These are phyloP conservation scores for Sporodiniella umbellata DNA, from an alignment of 371 early-diverging fungal species.

Conservation along the genomic window DNA sequence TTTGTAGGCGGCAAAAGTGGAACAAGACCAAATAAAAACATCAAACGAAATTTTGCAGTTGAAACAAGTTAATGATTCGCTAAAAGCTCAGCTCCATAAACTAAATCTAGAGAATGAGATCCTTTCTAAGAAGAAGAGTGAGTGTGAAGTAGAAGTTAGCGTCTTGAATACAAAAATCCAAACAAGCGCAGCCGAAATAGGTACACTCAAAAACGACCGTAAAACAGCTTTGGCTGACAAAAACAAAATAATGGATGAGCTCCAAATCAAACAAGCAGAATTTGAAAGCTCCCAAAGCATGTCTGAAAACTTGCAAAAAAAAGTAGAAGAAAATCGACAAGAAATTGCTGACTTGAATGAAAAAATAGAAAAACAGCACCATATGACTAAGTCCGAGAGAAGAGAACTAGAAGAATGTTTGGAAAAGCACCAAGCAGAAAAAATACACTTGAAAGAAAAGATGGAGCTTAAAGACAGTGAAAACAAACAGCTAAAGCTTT, in stretches of 20 bases:
- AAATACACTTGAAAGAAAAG: slow-evolving; percentile 15
- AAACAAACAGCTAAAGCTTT: background rate
- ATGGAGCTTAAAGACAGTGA: slow-evolving; percentile 12
- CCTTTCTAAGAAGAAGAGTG: slow-evolving; percentile 11
- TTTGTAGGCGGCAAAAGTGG: slow-evolving; percentile 47
- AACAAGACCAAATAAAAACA: slow-evolving; percentile 59
- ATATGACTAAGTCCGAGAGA: slow-evolving; percentile 20
- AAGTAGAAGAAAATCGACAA: slow-evolving; percentile 47
- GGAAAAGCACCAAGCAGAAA: slow-evolving; percentile 30
- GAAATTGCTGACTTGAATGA: slow-evolving; percentile 53
- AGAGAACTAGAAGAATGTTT: slow-evolving; percentile 28
- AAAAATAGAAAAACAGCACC: slow-evolving; percentile 44
- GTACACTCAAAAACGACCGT: slow-evolving; percentile 36
- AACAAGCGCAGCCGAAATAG: slow-evolving; percentile 34
- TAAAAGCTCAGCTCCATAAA: slow-evolving; percentile 8
- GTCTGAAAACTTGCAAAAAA: slow-evolving; percentile 55
- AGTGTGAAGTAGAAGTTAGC: slow-evolving; percentile 25
- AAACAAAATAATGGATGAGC: slow-evolving; percentile 57
- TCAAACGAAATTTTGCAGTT: slow-evolving; percentile 45
- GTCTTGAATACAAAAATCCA: slow-evolving; percentile 28
- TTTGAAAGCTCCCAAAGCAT: slow-evolving; percentile 65
- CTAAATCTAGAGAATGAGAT: slow-evolving; percentile 5
- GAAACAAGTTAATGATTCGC: background rate
- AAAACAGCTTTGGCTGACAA: slow-evolving; percentile 52
- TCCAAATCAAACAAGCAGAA: slow-evolving; percentile 67